Evolutionary conservation across 2,329 filamentous ascomycete species (phyloP).

Genomic region (Alternaria tenuissima): DNA sequence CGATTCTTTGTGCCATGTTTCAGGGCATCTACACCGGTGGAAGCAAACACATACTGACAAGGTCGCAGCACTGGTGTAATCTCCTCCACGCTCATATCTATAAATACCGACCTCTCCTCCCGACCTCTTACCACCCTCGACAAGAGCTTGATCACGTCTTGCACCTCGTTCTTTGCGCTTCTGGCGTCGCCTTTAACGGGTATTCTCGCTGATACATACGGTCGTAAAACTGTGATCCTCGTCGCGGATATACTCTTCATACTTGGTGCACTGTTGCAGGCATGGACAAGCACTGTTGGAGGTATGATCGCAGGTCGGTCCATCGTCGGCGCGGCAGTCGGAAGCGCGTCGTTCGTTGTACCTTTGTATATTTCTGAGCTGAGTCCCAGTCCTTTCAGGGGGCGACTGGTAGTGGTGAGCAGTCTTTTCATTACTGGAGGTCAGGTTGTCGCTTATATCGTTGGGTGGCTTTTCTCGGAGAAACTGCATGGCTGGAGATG

Average conservation of each 20-base stretch:
- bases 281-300: constrained; percentile 64
- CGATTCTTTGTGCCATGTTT: background rate
- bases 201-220: constrained; percentile 73
- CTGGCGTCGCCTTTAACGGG: constrained; percentile 64
- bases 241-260: constrained; percentile 70
- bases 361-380: constrained; percentile 83
- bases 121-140: constrained; percentile 62
- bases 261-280: constrained; percentile 71
- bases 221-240: constrained; percentile 84
- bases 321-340: constrained; percentile 76
- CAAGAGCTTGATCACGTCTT: constrained; percentile 66
- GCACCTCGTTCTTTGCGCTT: constrained; percentile 65
- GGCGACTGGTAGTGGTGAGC: constrained; percentile 81
- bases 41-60: background rate
- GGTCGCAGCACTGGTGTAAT: constrained; percentile 64
- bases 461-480: constrained; percentile 76
- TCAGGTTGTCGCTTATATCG: constrained; percentile 85
- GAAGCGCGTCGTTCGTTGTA: constrained; percentile 80
- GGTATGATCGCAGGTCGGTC: constrained; percentile 73
- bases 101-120: constrained; percentile 62
- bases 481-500: constrained; percentile 76
- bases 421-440: constrained; percentile 86
- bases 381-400: constrained; percentile 77
- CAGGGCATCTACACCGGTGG: background rate
- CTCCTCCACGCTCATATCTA: constrained; percentile 66